These are phyloP conservation scores for Sporormia fimetaria DNA, from an alignment of 495 filamentous ascomycete species.

Conservation along the genomic window DNA sequence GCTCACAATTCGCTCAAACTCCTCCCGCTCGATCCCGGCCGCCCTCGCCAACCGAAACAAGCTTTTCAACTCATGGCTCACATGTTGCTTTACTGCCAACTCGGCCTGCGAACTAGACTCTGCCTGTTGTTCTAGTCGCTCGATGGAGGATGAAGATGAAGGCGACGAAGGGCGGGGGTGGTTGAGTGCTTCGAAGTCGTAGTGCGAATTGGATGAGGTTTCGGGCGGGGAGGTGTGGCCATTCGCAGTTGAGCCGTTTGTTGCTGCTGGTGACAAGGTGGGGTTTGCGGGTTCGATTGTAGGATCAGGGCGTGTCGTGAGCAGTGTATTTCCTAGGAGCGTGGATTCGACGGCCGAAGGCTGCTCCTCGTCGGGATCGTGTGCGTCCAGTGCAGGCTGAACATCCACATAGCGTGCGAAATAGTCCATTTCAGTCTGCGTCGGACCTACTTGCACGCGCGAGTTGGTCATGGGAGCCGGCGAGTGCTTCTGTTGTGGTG, in stretches of 20 bases:
- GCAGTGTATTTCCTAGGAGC: conserved; percentile 40
- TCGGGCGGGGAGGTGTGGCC: conserved; percentile 5
- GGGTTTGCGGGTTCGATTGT: conserved; percentile 8
- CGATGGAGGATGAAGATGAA: conserved; percentile 24
- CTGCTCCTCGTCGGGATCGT: conserved; percentile 52
- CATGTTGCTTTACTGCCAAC: conserved; percentile 77
- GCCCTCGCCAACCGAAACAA: conserved; percentile 69
- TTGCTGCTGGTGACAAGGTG: not conserved
- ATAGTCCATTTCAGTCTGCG: conserved; percentile 59
- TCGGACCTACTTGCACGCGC: conserved; percentile 26
- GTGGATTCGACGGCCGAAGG: conserved; percentile 42
- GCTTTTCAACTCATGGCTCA: conserved; percentile 78
- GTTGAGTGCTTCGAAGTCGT: conserved; percentile 13
- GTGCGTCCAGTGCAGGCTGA: conserved; percentile 80
- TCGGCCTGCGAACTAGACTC: conserved; percentile 56
- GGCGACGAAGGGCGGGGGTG: conserved; percentile 26
- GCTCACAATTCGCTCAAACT: conserved; percentile 72
- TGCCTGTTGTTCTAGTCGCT: conserved; percentile 30
- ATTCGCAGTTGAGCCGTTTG: conserved; percentile 1
- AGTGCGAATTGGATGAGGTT: conserved; percentile 5
- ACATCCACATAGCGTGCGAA: conserved; percentile 80
- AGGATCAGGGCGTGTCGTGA: conserved; percentile 16
- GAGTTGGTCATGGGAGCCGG: conserved; percentile 41
- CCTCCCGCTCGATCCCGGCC: conserved; percentile 67
- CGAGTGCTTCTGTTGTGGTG: conserved; percentile 55